phyloP scores from a whole-genome alignment of 495 filamentous ascomycete species.

The Zalerion maritima region DNA sequence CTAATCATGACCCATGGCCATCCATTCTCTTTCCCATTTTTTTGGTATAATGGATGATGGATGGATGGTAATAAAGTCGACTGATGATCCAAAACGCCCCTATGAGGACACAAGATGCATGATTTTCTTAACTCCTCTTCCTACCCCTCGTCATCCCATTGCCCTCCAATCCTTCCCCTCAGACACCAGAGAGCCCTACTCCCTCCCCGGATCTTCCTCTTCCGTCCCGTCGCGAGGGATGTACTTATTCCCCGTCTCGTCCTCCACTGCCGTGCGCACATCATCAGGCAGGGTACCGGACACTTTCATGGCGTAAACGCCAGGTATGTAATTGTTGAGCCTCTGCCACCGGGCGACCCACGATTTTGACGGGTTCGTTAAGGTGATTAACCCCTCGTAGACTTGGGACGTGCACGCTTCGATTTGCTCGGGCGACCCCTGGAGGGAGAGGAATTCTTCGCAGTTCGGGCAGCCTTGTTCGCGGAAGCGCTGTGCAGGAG shows the following conservation, averaged over 20 bases:
- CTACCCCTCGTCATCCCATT: too few species aligned
- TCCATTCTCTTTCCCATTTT: too few species aligned
- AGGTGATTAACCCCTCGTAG: slow-evolving; percentile 75
- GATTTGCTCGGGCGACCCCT: slow-evolving; percentile 61
- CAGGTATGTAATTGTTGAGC: slow-evolving; percentile 70
- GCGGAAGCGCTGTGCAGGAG: slow-evolving; percentile 50
- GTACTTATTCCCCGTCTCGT: slow-evolving; percentile 51
- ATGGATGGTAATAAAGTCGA: too few species aligned
- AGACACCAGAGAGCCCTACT: too few species aligned
- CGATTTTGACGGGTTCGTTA: slow-evolving; percentile 59
- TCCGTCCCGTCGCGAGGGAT: too few species aligned
- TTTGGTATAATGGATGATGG: too few species aligned
- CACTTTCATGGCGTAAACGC: slow-evolving; percentile 89
- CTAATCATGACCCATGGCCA: too few species aligned
- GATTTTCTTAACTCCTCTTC: too few species aligned
- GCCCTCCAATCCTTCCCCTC: too few species aligned
- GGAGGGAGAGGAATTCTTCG: slow-evolving; percentile 74
- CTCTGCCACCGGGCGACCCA: slow-evolving; percentile 95
- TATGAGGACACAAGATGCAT: too few species aligned
- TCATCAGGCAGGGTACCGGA: slow-evolving; percentile 53
- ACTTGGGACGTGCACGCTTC: slow-evolving; percentile 89
- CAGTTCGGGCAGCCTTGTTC: slow-evolving; percentile 90
- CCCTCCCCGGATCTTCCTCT: too few species aligned
- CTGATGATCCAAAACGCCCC: too few species aligned
- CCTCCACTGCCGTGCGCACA: slow-evolving; percentile 47